Base-by-base conservation (phyloP, 2,329 filamentous ascomycete species). In the Aspergillus glaucus region DNA sequence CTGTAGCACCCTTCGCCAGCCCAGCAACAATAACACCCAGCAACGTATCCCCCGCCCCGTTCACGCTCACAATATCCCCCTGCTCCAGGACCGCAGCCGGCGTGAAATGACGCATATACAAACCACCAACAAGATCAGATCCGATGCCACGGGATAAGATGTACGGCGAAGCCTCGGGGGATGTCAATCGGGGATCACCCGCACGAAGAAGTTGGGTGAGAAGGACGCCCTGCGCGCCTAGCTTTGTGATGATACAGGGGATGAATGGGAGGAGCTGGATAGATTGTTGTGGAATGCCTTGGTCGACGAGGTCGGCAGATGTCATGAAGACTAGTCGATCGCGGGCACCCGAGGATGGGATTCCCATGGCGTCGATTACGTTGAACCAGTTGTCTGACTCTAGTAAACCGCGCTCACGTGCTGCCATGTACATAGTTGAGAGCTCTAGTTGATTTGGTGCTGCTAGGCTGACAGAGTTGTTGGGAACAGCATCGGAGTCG, bases 31-130 rank as follows among this genome's bases (percentile, higher is more conserved):
- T 59, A 12, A 90, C 86, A 0, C 92, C 93, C 7, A 94, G 75
- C 65, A 97, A 91, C 0, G 93, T 96, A 69, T 98, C 93, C 0
- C 93, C 93, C 2, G 89, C 90, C 0, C 92, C 93, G 65, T 97
- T 97, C 8, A 97, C 92, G 43, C 89, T 95, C 1, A 92, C 82
- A 1, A 95, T 77, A 22, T 93, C 82, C 17, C 79, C 70, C 0
- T 73, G 67, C 2, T 58, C 50, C 5, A 95, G 77, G 14, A 74
- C 70, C 63, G 87, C 82, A 1, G 79, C 80, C 0, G 86, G 75
- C 0, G 87, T 81, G 64, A 88, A 87, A 72, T 85, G 64, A 5
- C 82, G 71, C 84, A 96, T 90, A 62, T 96, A 96, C 2, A 96
- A 77, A 0, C 91, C 92, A 0, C 90, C 88, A 2, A 90, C 83